Conservation (phyloP, 768 basidiomycete species). For the Naganishia onofrii region DNA sequence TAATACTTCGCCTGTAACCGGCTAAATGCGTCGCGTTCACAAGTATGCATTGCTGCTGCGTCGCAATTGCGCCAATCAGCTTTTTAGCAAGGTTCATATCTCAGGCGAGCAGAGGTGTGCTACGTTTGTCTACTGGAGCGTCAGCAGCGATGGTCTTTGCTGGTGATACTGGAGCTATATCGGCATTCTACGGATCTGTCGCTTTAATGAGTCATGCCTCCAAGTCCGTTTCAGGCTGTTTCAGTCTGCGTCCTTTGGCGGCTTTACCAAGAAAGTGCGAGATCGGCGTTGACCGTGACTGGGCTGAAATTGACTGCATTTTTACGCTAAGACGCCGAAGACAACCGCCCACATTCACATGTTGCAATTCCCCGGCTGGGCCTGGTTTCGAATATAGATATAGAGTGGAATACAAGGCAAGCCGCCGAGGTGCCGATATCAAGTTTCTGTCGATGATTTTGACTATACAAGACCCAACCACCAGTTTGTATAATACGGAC, state of each 20-base stretch:
- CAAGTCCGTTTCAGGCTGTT: neutral
- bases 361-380: neutral
- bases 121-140: too few relatives aligned
- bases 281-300: constrained; percentile 16
- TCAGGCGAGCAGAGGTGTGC: too few relatives aligned
- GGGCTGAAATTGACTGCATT: constrained; percentile 8
- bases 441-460: too few relatives aligned
- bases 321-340: constrained; percentile 19
- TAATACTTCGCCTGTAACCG: neutral
- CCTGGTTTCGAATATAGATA: neutral
- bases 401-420: neutral
- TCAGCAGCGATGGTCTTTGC: neutral
- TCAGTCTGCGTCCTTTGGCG: neutral
- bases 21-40: neutral
- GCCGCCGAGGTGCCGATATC: neutral
- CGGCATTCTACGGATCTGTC: constrained; percentile 20
- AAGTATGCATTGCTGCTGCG: neutral
- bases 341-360: constrained; percentile 13
- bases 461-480: neutral
- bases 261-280: neutral
- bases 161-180: too few relatives aligned
- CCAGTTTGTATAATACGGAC: neutral
- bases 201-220: neutral
- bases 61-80: neutral
- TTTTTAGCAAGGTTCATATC: too few relatives aligned